Evolutionary conservation across 768 basidiomycete genomes (phyloP).

Genomic region (Suillus placidus): DNA sequence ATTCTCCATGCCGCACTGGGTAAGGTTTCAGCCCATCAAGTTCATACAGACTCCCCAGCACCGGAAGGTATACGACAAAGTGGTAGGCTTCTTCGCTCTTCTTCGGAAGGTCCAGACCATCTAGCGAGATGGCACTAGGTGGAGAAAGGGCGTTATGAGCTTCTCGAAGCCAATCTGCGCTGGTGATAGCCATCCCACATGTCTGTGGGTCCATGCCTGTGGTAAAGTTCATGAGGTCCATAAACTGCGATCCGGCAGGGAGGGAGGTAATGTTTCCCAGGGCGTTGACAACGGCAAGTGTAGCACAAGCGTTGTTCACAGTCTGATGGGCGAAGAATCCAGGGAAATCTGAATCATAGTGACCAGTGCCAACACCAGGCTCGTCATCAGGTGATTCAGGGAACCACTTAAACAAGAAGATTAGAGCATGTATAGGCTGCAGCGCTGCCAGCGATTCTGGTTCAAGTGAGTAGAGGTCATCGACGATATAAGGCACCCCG

Average conservation of each 20-base stretch:
- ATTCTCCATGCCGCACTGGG: constrained; percentile 81
- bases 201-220: constrained; percentile 86
- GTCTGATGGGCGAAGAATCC: constrained; percentile 94
- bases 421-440: constrained; percentile 85
- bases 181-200: constrained; percentile 79
- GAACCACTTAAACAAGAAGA: constrained; percentile 98
- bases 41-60: constrained; percentile 85
- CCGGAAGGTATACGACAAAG: constrained; percentile 91
- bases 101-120: constrained; percentile 74
- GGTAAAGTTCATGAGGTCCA: constrained; percentile 76
- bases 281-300: constrained; percentile 91
- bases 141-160: constrained; percentile 95
- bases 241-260: constrained; percentile 64
- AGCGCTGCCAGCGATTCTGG: constrained; percentile 68
- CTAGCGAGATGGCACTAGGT: constrained; percentile 84
- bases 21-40: constrained; percentile 85
- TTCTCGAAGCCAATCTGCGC: constrained; percentile 76
- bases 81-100: constrained; percentile 89
- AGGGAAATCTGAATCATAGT: constrained; percentile 73
- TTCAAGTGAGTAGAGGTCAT: constrained; percentile 88
- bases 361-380: constrained; percentile 45
- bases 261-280: constrained; percentile 78
- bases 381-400: constrained; percentile 46
- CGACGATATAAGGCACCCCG: constrained; percentile 83
- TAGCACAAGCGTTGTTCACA: constrained; percentile 96